Evolutionary conservation across 2,329 filamentous ascomycete genomes (phyloP).

Genomic region (Fusarium palustre): DNA sequence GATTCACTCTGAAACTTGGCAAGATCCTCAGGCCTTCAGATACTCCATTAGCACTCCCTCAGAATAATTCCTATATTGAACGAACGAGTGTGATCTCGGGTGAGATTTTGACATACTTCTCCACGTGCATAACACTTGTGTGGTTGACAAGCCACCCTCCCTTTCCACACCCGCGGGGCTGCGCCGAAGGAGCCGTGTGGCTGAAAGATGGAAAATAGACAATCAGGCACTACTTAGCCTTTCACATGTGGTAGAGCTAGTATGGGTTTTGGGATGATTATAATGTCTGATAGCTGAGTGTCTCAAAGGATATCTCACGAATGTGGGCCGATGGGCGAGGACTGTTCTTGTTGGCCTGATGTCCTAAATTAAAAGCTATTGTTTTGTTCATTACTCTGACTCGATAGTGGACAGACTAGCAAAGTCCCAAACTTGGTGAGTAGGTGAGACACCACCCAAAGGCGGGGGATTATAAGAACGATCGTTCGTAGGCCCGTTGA

Average conservation of each 20-base stretch:
- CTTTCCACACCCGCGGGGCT: conserved; percentile 27
- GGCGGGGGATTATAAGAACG: conserved; percentile 4
- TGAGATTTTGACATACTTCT: neutral
- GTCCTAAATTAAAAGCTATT: conserved; percentile 16
- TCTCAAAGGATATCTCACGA: conserved; percentile 12
- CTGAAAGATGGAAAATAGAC: conserved; percentile 17
- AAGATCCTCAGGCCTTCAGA: conserved; percentile 10
- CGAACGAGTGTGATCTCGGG: neutral
- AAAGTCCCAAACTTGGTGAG: conserved; percentile 20
- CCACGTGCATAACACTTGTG: neutral
- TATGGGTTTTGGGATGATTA: conserved; percentile 7
- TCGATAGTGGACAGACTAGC: conserved; percentile 5
- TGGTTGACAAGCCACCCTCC: conserved; percentile 13
- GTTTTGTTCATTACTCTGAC: conserved; percentile 31
- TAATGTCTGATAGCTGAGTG: conserved; percentile 6
- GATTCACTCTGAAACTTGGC: conserved; percentile 36
- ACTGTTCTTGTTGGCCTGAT: conserved; percentile 26
- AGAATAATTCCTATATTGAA: neutral
- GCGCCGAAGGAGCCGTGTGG: conserved; percentile 25
- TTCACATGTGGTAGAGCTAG: conserved; percentile 3
- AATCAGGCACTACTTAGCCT: neutral
- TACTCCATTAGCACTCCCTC: conserved; percentile 9
- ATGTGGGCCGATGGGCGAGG: neutral
- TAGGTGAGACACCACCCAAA: conserved; percentile 18
- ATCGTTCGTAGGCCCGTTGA: conserved; percentile 2